A percentile compares a stretch with the other conserved stretches of the same genome.
phyloP scores from a whole-genome alignment of 352 stramenopile genomes.

The Globisporangium cederbergense region DNA sequence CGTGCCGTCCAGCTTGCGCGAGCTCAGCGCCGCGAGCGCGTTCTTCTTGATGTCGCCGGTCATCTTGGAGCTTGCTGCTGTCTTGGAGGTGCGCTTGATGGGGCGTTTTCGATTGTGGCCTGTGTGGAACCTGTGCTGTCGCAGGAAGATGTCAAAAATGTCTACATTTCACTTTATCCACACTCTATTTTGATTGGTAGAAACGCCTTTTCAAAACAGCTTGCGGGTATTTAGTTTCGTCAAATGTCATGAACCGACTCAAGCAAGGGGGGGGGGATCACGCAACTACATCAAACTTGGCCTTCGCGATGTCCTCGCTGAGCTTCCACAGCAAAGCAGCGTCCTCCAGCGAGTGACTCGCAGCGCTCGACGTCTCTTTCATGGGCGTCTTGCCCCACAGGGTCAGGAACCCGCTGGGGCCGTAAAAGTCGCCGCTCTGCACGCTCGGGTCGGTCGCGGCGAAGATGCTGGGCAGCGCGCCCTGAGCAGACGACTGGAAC shows the following conservation, averaged over 20 bases:
- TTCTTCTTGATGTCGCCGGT: slow-evolving; percentile 72
- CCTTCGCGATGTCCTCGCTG: slow-evolving; percentile 25
- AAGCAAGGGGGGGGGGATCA: too few species aligned
- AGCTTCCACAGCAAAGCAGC: slow-evolving; percentile 29
- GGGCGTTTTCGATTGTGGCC: slow-evolving; percentile 1
- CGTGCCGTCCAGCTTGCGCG: slow-evolving; percentile 70
- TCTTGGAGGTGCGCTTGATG: neutral
- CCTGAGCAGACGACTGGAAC: slow-evolving; percentile 23
- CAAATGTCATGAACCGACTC: too few species aligned
- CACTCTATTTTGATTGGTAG: too few species aligned
- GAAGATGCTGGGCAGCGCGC: slow-evolving; percentile 27
- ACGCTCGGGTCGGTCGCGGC: slow-evolving; percentile 22
- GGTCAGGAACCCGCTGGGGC: slow-evolving; percentile 28
- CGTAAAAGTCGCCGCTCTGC: slow-evolving; percentile 24
- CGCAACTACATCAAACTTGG: slow-evolving; percentile 21
- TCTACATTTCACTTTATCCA: too few species aligned
- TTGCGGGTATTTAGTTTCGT: too few species aligned
- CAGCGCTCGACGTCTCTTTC: slow-evolving; percentile 25
- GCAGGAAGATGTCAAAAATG: too few species aligned
- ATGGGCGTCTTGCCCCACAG: slow-evolving; percentile 24
- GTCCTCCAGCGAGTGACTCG: slow-evolving; percentile 29
- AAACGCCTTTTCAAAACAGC: too few species aligned
- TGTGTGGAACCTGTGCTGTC: too few species aligned
- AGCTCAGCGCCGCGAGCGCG: slow-evolving; percentile 63
- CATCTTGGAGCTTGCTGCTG: slow-evolving; percentile 16